Percentiles rank a stretch among this genome's conserved stretches.
phyloP scores from a whole-genome alignment of 805 yeast genomes.

The Phaffomyces antillensis region DNA sequence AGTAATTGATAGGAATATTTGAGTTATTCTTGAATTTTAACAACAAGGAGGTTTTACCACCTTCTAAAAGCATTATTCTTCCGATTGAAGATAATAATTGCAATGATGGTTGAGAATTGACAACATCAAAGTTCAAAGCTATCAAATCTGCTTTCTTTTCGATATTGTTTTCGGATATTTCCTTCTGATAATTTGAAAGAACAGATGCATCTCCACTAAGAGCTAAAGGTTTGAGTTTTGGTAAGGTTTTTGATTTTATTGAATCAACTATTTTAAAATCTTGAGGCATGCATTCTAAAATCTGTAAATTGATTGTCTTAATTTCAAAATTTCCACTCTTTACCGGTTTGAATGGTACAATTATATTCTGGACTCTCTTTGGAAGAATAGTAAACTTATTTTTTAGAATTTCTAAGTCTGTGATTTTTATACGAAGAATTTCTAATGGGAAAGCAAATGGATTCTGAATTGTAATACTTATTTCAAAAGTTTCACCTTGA shows the following conservation, averaged over 20 bases:
- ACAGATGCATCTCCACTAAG: background rate
- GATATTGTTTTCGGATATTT: conserved; percentile 12
- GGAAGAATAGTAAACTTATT: conserved; percentile 31
- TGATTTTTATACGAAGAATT: conserved; percentile 40
- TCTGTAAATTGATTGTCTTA: conserved; percentile 41
- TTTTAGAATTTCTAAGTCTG: conserved; percentile 24
- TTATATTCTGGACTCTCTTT: conserved; percentile 29
- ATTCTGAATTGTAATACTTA: conserved; percentile 58
- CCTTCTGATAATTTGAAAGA: conserved; percentile 8
- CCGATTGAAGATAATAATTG: conserved; percentile 44
- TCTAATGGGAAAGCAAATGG: conserved; percentile 74
- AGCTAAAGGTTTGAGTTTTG: conserved; percentile 21
- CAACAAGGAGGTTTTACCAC: conserved; percentile 50
- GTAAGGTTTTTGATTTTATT: conserved; percentile 21
- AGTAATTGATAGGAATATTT: conserved; percentile 42
- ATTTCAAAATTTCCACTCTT: conserved; percentile 42
- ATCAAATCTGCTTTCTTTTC: conserved; percentile 15
- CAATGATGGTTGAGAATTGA: conserved; percentile 55
- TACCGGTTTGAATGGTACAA: conserved; percentile 42
- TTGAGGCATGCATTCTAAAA: conserved; percentile 44
- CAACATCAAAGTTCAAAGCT: conserved; percentile 27
- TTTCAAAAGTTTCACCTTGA: conserved; percentile 57
- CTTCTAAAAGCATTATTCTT: conserved; percentile 67
- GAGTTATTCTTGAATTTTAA: conserved; percentile 55
- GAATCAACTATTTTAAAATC: conserved; percentile 34